These are phyloP conservation scores for Backusella circina DNA, from an alignment of 192 early-diverging fungal species.

Conservation along the genomic window DNA sequence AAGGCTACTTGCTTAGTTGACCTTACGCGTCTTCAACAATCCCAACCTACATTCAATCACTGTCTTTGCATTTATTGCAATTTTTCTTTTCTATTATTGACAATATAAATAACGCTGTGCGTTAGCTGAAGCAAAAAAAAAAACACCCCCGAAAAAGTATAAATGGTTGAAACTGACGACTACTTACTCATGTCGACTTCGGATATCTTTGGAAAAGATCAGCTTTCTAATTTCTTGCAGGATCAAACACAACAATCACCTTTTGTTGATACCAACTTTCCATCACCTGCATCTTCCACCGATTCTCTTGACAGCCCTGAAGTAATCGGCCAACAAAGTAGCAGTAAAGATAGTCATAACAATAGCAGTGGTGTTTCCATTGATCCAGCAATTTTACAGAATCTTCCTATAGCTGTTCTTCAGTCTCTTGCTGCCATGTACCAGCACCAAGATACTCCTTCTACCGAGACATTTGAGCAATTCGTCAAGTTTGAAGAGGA, in stretches of 20 bases:
- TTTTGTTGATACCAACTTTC: conserved; percentile 6
- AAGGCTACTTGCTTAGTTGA: conserved; percentile 1
- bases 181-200: conserved; percentile 9
- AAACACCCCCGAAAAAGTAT: neutral
- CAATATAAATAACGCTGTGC: neutral
- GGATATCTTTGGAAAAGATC: conserved; percentile 21
- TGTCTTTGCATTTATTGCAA: neutral
- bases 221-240: conserved; percentile 11
- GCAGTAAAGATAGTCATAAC: neutral
- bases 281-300: conserved; percentile 8
- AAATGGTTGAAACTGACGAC: conserved; percentile 15
- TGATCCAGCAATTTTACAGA: neutral
- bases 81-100: neutral
- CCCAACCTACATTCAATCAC: neutral
- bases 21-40: neutral
- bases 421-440: conserved; percentile 8
- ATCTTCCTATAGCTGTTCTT: conserved; percentile 7
- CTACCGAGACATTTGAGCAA: conserved; percentile 14
- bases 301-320: conserved; percentile 12
- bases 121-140: neutral
- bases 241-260: neutral
- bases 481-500: conserved; percentile 31
- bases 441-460: conserved; percentile 12
- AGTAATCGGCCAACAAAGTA: neutral
- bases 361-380: neutral